Percentiles rank a stretch among this genome's conserved stretches.
Evolutionary conservation across 441 rosid genomes (phyloP).

Genomic region (Croton laevigatus): DNA sequence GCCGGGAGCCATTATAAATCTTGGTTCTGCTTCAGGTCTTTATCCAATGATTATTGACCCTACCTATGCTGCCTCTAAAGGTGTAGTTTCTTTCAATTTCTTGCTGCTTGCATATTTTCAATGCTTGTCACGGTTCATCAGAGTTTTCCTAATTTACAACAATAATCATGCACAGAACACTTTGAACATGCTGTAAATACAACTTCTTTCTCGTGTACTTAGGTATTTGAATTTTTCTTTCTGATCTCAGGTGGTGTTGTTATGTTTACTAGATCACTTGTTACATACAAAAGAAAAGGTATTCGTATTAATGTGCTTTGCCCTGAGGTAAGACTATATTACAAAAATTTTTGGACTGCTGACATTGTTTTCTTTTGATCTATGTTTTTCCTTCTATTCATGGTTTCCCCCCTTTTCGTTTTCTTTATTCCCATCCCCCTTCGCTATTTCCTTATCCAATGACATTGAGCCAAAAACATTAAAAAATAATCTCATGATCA

Average conservation of each 20-base stretch:
- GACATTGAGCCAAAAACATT: background rate
- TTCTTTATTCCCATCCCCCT: too few relatives aligned
- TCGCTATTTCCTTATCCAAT: background rate
- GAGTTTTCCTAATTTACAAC: background rate
- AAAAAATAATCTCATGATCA: background rate
- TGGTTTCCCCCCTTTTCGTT: background rate
- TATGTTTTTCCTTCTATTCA: background rate
- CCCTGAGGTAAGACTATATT: slow-evolving; percentile 72
- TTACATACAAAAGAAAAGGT: slow-evolving; percentile 53
- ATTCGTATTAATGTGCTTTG: slow-evolving; percentile 94
- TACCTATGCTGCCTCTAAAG: slow-evolving; percentile 78
- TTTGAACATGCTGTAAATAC: background rate
- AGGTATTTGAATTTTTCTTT: slow-evolving; percentile 5
- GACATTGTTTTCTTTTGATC: background rate
- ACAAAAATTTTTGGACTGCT: slow-evolving; percentile 3
- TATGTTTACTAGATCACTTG: slow-evolving; percentile 85
- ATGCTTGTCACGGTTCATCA: background rate
- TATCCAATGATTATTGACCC: slow-evolving; percentile 70
- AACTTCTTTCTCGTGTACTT: slow-evolving; percentile 1
- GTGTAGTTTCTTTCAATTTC: slow-evolving; percentile 30
- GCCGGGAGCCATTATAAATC: slow-evolving; percentile 89
- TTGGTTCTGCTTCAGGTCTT: slow-evolving; percentile 91
- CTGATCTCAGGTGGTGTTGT: slow-evolving; percentile 66
- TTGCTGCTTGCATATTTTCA: background rate
- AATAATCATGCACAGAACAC: background rate